Evolutionary conservation across 495 filamentous ascomycete species (phyloP).

Genomic region (Penicillium bialowiezense): DNA sequence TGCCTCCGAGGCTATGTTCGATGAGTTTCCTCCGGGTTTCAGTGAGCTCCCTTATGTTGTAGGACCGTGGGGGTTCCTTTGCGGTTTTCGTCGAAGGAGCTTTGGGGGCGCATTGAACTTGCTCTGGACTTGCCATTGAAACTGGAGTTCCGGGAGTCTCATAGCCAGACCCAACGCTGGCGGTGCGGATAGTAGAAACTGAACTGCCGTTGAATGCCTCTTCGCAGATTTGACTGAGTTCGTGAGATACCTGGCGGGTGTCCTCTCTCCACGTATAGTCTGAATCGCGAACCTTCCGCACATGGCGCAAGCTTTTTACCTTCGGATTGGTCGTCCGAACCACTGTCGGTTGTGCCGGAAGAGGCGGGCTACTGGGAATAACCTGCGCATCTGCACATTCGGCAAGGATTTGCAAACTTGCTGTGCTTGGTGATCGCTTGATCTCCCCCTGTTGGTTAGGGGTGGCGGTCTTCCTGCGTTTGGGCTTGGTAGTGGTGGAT

Average conservation of each 20-base stretch:
- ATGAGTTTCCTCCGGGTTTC: constrained; percentile 57
- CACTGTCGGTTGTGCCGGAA: constrained; percentile 41
- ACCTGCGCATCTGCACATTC: constrained; percentile 17
- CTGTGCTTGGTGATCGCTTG: constrained; percentile 26
- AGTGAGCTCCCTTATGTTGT: constrained; percentile 49
- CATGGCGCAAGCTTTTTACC: constrained; percentile 23
- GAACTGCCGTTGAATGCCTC: constrained; percentile 81
- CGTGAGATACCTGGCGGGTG: constrained; percentile 61
- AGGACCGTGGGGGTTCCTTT: constrained; percentile 28
- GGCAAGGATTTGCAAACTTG: constrained; percentile 26
- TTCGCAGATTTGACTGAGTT: constrained; percentile 66
- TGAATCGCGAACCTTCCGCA: constrained; percentile 40
- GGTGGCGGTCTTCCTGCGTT: constrained; percentile 15
- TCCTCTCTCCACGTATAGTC: constrained; percentile 58
- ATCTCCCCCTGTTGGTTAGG: constrained; percentile 10
- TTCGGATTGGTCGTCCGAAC: constrained; percentile 31
- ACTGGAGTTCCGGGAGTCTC: constrained; percentile 54
- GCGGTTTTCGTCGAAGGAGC: constrained; percentile 1
- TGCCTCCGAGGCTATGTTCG: constrained; percentile 38
- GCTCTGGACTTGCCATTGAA: constrained; percentile 34
- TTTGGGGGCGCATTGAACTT: constrained; percentile 12
- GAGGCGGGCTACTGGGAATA: constrained; percentile 30
- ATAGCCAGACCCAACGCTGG: constrained; percentile 39
- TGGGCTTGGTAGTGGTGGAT: constrained; percentile 26
- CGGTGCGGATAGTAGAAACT: constrained; percentile 46